phyloP scores from a whole-genome alignment of 2,329 filamentous ascomycete species.

The Pleochaeta shiraiana region DNA sequence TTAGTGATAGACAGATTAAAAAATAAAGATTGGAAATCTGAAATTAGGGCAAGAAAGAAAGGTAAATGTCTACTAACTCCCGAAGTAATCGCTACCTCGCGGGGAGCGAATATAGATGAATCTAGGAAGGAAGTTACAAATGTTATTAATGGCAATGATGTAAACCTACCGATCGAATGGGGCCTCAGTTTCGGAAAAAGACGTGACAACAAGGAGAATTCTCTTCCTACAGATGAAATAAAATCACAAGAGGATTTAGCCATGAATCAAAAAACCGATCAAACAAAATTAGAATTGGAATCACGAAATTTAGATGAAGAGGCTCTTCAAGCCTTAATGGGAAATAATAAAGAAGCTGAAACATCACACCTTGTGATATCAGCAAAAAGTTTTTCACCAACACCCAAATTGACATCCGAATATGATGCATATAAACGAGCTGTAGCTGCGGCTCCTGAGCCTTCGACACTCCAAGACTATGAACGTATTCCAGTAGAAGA shows the following conservation, averaged over 20 bases:
- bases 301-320: conserved; percentile 32
- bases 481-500: conserved; percentile 80
- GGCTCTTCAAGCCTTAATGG: conserved; percentile 45
- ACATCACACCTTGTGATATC: conserved; percentile 30
- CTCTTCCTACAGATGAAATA: conserved; percentile 3
- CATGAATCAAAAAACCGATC: conserved; percentile 8
- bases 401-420: conserved; percentile 25
- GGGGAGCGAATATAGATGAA: conserved; percentile 8
- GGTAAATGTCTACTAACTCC: conserved; percentile 33
- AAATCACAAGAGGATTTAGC: conserved; percentile 9
- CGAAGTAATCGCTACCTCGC: conserved; percentile 26
- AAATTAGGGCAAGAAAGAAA: conserved; percentile 22
- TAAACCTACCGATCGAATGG: conserved; percentile 22
- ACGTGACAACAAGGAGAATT: conserved; percentile 11
- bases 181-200: conserved; percentile 27
- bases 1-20: conserved; percentile 34
- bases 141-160: conserved; percentile 25
- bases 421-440: conserved; percentile 48
- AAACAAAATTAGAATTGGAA: conserved; percentile 6
- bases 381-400: conserved; percentile 9
- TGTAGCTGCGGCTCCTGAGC: conserved; percentile 48
- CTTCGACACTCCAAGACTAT: conserved; percentile 64
- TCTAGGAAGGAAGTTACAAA: conserved; percentile 21
- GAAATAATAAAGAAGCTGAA: conserved; percentile 26
- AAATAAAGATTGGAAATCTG: conserved; percentile 41